These are phyloP conservation scores for Cordyceps pruinosa DNA, from an alignment of 2,329 filamentous ascomycete genomes.

Conservation along the genomic window DNA sequence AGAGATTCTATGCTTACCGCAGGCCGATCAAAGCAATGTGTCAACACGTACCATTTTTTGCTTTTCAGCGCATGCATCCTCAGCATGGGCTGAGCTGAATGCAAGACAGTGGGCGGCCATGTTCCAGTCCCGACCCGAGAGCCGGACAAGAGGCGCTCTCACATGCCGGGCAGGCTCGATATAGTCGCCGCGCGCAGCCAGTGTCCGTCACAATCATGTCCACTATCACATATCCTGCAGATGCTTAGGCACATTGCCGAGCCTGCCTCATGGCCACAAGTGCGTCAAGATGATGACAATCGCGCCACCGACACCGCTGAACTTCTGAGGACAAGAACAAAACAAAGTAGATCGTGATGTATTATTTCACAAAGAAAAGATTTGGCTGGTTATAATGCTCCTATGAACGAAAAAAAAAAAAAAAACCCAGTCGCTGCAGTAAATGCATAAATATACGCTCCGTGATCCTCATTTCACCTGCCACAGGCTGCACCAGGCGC, in stretches of 20 bases:
- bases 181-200: too few species aligned
- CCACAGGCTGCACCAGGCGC: neutral
- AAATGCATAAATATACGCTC: conserved; percentile 3
- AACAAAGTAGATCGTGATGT: neutral
- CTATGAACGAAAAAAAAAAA: neutral
- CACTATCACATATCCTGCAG: neutral
- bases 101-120: neutral
- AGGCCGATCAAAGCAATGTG: too few species aligned
- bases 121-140: neutral
- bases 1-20: too few species aligned
- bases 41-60: too few species aligned
- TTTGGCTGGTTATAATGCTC: neutral
- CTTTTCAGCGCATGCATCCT: neutral
- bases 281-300: neutral
- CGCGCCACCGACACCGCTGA: neutral
- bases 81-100: neutral
- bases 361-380: neutral
- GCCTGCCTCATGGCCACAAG: too few species aligned
- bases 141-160: neutral
- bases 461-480: neutral
- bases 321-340: too few species aligned
- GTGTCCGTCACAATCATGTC: neutral
- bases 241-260: neutral
- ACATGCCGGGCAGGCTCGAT: too few species aligned
- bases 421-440: conserved; percentile 6